phyloP scores from a whole-genome alignment of 1,284 basidiomycete species.

The Quambalaria eucalypti region DNA sequence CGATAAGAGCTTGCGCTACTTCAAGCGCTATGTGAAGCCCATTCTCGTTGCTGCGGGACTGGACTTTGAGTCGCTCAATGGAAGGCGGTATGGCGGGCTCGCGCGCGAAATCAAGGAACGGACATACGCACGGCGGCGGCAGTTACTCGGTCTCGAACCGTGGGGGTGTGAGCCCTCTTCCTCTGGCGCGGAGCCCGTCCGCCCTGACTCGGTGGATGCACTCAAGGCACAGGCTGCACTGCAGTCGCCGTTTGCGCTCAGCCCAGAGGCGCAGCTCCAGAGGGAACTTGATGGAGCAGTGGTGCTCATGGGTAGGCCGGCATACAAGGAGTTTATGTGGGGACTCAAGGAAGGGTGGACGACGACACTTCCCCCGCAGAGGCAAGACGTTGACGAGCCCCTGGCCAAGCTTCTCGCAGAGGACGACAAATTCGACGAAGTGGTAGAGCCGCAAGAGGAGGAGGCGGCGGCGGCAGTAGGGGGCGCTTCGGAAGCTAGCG shows the following conservation, averaged over 20 bases:
- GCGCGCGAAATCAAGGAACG: conserved; percentile 65
- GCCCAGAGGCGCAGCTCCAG: conserved; percentile 55
- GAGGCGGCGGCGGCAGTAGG: conserved; percentile 10
- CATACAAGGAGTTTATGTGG: conserved; percentile 87
- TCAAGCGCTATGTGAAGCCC: conserved; percentile 95
- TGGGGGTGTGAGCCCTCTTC: conserved; percentile 14
- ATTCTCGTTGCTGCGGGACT: conserved; percentile 85
- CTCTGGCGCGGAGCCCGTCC: not conserved
- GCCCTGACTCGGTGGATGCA: not conserved
- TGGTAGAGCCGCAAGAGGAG: conserved; percentile 19
- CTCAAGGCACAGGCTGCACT: conserved; percentile 9
- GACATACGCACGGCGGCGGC: conserved; percentile 58
- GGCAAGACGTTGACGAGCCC: conserved; percentile 59
- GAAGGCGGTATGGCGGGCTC: conserved; percentile 76
- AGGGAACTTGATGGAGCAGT: conserved; percentile 71
- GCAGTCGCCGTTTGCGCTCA: conserved; percentile 53
- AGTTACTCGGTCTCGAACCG: conserved; percentile 39
- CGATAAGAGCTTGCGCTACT: conserved; percentile 72
- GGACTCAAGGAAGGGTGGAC: conserved; percentile 79
- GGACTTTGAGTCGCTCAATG: conserved; percentile 76
- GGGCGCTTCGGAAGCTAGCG: not conserved
- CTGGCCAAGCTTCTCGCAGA: conserved; percentile 62
- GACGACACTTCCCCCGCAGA: conserved; percentile 50
- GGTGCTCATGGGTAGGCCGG: conserved; percentile 78
- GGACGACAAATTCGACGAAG: conserved; percentile 71